These are phyloP conservation scores for Larix kaempferi DNA, from an alignment of 75 land plant species.

Conservation along the genomic window DNA sequence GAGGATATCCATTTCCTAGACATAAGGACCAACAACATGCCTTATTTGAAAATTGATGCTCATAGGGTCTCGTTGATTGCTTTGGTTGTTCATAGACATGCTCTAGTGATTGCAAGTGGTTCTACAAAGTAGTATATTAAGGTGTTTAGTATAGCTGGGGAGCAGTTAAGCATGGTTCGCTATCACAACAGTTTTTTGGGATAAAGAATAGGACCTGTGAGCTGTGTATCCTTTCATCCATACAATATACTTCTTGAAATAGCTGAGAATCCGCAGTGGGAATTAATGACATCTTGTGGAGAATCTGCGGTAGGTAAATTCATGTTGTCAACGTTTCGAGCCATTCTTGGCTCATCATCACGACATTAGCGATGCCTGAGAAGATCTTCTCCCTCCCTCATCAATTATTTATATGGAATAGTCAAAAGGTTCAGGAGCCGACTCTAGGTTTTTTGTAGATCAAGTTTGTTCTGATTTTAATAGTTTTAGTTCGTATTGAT, in stretches of 20 bases:
- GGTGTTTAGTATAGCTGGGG: slow-evolving; percentile 73
- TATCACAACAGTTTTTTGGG: slow-evolving; percentile 82
- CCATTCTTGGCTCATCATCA: too few relatives aligned
- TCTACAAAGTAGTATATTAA: slow-evolving; percentile 80
- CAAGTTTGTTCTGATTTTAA: too few relatives aligned
- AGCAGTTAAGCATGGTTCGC: slow-evolving; percentile 61
- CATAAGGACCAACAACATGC: slow-evolving; percentile 41
- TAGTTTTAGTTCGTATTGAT: too few relatives aligned
- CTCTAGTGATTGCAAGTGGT: slow-evolving; percentile 90
- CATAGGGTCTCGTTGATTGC: slow-evolving; percentile 77
- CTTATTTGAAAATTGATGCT: slow-evolving; percentile 72
- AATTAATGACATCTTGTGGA: too few relatives aligned
- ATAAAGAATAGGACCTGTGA: slow-evolving; percentile 88
- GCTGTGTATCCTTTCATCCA: slow-evolving; percentile 85
- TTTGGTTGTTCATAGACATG: slow-evolving; percentile 88
- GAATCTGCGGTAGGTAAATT: too few relatives aligned
- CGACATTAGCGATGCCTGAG: too few relatives aligned
- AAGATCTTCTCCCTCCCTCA: too few relatives aligned
- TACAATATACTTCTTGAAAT: slow-evolving; percentile 79
- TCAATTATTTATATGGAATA: too few relatives aligned
- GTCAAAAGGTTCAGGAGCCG: too few relatives aligned
- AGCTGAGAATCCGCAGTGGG: too few relatives aligned
- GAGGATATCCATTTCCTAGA: slow-evolving; percentile 88
- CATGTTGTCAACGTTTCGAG: too few relatives aligned
- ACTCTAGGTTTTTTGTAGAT: too few relatives aligned